A percentile compares a stretch with the other conserved stretches of the same genome.
Conservation (phyloP, 768 basidiomycete genomes). For the Auricularia sp. region DNA sequence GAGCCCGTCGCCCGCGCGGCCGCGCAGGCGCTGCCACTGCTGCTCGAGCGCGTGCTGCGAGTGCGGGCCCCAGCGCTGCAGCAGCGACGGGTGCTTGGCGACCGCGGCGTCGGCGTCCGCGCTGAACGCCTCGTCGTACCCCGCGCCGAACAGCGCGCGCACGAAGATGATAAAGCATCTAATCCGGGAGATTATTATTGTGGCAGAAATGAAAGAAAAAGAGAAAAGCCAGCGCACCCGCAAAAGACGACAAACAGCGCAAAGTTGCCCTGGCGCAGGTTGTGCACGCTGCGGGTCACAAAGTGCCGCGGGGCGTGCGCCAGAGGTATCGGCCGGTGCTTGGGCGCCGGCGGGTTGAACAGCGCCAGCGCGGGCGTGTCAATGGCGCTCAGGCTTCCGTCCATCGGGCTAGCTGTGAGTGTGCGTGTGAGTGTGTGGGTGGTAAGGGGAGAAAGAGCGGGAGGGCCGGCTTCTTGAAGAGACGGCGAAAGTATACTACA, state of each 20-base stretch:
- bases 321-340: neutral
- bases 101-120: neutral
- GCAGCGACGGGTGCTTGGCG: neutral
- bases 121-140: constrained; percentile 1
- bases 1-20: neutral
- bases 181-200: neutral
- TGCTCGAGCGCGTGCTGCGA: constrained; percentile 3
- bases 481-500: too few relatives aligned
- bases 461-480: too few relatives aligned
- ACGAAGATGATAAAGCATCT: constrained; percentile 5
- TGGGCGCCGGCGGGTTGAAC: neutral
- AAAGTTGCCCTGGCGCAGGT: neutral
- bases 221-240: neutral
- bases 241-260: constrained; percentile 1
- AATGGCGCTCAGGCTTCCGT: neutral
- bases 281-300: neutral
- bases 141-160: constrained; percentile 5
- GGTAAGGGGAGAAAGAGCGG: too few relatives aligned
- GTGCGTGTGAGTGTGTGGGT: too few relatives aligned
- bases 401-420: neutral
- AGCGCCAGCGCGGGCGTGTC: neutral
- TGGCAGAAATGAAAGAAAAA: neutral
- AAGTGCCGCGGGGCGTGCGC: neutral
- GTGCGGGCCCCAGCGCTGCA: neutral
- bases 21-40: neutral